Base-by-base conservation (phyloP, 169 alveolate genomes). In the Plasmodium blacklocki region DNA sequence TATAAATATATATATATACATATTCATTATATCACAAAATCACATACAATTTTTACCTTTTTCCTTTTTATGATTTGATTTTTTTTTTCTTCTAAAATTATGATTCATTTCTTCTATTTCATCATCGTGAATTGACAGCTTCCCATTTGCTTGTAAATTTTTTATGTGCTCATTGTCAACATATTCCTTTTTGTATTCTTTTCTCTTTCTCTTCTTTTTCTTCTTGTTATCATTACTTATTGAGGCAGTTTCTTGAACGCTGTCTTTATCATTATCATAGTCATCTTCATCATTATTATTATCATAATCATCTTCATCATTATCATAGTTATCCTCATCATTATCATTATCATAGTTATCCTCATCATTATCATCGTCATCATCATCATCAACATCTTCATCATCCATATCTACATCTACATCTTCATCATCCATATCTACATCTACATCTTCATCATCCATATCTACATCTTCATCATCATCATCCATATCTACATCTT, bases 141-240 rank as follows among this genome's bases (percentile, higher is more conserved):
- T 58, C 45, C 92, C 92, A 19, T 26, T 43, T 54, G 67, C 90
- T 62, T 67, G 90, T 19, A 80, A 62, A 12, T 54, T 67, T 71
- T 71, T 80, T 58, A 80, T 80, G 50, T 80, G 63, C 23, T 80
- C 90, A 58, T 15, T 49, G 62, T 80, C 73, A 49, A 80, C 90
- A 60, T 62, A 62, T 71, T 80, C 90, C 62, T 68, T 68, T 26
- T 45, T 45, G 18, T 58, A 21, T 56, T 58, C 52, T 45, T 74
- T 60, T 66, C 21, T 74, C 32, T 29, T 66, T 56, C 45, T 80
- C n/a, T 59, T 47, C n/a, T 67, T 68, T 47, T 23, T 62, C 19
- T 60, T 29, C 56, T 11, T 60, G 29, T 39, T 39, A 52, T 52
- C 62, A 52, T 12, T 4, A 52, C 62, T 52, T 52, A 52, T 52